phyloP scores from a whole-genome alignment of 2,329 filamentous ascomycete species.

The Aspergillus aculeatinus region DNA sequence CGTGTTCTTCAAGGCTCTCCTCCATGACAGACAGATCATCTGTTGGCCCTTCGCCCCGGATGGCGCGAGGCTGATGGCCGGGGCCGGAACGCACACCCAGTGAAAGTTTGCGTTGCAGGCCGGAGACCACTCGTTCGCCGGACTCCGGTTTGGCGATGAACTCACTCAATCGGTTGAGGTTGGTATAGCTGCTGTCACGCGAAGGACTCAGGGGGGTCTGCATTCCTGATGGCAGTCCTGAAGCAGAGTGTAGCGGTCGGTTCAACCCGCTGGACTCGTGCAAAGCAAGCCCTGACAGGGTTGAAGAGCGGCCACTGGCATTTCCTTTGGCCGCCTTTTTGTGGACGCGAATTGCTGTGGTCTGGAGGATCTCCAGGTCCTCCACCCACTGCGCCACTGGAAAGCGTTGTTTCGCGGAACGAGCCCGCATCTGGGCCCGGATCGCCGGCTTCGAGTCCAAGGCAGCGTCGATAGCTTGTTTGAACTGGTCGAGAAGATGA shows the following conservation, averaged over 20 bases:
- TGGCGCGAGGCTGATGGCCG: constrained; percentile 31
- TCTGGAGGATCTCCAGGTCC: constrained; percentile 61
- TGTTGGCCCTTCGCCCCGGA: constrained; percentile 27
- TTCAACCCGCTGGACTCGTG: constrained; percentile 17
- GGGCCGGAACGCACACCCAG: constrained; percentile 41
- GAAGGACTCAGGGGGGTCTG: constrained; percentile 32
- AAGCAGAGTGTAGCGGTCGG: constrained; percentile 18
- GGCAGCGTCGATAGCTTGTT: constrained; percentile 59
- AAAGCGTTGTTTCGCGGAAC: constrained; percentile 64
- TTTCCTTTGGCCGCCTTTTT: constrained; percentile 40
- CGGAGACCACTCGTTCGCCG: constrained; percentile 28
- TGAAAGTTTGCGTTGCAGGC: constrained; percentile 35
- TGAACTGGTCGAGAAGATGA: constrained; percentile 64
- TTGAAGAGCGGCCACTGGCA: constrained; percentile 24
- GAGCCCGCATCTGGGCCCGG: constrained; percentile 62
- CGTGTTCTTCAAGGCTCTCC: constrained; percentile 32
- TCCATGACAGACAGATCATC: constrained; percentile 24
- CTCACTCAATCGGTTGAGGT: constrained; percentile 27
- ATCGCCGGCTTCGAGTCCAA: constrained; percentile 56
- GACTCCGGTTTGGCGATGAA: constrained; percentile 29
- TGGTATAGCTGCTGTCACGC: constrained; percentile 24
- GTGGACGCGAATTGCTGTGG: constrained; percentile 57
- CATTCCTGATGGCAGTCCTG: constrained; percentile 18
- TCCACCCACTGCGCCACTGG: constrained; percentile 66
- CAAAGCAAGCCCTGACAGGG: constrained; percentile 39